phyloP scores from a whole-genome alignment of 148 eudicot genomes.

The Rhododendron kiyosumense region DNA sequence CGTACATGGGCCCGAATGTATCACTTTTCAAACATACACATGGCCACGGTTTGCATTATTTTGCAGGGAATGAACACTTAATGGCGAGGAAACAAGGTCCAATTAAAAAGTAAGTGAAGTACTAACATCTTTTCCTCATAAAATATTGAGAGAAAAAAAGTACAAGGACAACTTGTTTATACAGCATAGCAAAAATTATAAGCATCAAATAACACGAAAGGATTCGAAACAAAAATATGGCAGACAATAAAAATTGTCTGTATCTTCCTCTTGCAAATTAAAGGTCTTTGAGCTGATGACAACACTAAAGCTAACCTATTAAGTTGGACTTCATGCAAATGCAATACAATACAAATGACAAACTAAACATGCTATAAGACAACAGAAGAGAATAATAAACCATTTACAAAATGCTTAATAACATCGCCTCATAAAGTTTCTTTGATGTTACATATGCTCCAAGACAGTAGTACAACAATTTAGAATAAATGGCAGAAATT shows the following conservation, averaged over 20 bases:
- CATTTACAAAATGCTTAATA: not conserved
- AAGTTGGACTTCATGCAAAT: not conserved
- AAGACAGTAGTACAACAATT: not conserved
- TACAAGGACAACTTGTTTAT: not conserved
- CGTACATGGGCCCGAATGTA: constrained; percentile 20
- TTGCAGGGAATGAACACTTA: not conserved
- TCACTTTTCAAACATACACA: constrained; percentile 43
- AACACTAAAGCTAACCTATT: not conserved
- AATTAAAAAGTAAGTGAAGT: not conserved
- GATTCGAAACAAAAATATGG: not conserved
- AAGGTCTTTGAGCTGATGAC: not conserved
- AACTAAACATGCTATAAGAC: not conserved
- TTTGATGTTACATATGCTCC: not conserved
- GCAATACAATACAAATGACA: not conserved
- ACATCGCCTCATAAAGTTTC: not conserved
- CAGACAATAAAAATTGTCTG: not conserved
- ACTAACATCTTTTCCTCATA: not conserved
- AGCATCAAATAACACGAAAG: not conserved
- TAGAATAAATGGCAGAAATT: constrained; percentile 14
- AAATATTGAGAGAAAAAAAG: not conserved
- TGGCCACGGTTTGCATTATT: not conserved
- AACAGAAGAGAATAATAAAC: not conserved
- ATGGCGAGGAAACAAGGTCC: not conserved
- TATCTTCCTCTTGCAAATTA: not conserved
- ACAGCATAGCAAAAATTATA: not conserved